phyloP scores from a whole-genome alignment of 805 yeast species.

The Metahyphopichia silvanorum region DNA sequence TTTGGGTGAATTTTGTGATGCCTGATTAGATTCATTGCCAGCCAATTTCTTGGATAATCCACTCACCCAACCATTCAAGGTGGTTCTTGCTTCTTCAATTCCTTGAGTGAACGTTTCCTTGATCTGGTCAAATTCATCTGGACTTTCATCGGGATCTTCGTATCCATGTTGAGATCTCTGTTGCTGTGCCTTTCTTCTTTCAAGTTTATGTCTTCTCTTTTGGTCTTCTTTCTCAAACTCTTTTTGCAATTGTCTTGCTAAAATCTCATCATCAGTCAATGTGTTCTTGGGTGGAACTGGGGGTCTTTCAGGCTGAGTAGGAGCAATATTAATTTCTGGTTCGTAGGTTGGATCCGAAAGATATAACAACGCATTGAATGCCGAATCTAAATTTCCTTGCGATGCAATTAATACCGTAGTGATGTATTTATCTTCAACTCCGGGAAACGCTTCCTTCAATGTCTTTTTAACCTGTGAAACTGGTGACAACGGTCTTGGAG shows the following conservation, averaged over 20 bases:
- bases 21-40: constrained; percentile 13
- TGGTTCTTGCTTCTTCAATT: constrained; percentile 74
- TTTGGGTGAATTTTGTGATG: constrained; percentile 21
- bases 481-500: constrained; percentile 62
- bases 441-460: constrained; percentile 84
- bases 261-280: constrained; percentile 62
- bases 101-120: constrained; percentile 70
- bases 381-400: constrained; percentile 73
- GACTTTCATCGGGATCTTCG: constrained; percentile 21
- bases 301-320: constrained; percentile 1
- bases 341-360: constrained; percentile 68
- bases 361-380: constrained; percentile 82
- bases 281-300: constrained; percentile 1
- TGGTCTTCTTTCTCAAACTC: constrained; percentile 49
- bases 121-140: constrained; percentile 62
- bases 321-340: constrained; percentile 46
- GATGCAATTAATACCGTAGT: constrained; percentile 85
- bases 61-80: constrained; percentile 76
- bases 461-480: constrained; percentile 52
- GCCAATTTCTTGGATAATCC: constrained; percentile 56
- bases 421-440: constrained; percentile 63
- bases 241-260: constrained; percentile 78
- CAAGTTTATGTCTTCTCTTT: constrained; percentile 25
- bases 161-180: constrained; percentile 8
- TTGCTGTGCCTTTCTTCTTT: constrained; percentile 12